Percentiles rank a stretch among this genome's conserved stretches.
Evolutionary conservation across 768 basidiomycete genomes (phyloP).

Genomic region (Termitomyces sp.): DNA sequence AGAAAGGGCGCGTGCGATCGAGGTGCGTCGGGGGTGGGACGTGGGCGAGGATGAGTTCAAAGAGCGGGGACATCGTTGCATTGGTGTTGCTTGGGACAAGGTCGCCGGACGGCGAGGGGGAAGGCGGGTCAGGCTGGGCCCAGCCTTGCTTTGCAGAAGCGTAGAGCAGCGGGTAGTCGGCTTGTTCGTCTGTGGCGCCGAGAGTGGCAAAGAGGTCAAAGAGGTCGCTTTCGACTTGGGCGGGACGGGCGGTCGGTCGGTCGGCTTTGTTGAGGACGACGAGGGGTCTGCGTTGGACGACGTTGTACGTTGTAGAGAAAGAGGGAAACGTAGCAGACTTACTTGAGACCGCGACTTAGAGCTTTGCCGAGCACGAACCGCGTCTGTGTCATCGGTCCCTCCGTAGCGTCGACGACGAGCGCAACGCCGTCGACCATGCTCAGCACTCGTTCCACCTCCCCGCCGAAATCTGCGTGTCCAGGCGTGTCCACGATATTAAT

Average conservation of each 20-base stretch:
- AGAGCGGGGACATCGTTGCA: constrained; percentile 34
- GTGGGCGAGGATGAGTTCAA: constrained; percentile 40
- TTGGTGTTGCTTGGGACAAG: constrained; percentile 9
- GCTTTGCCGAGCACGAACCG: constrained; percentile 46
- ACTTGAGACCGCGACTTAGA: constrained; percentile 35
- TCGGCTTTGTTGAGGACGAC: constrained; percentile 50
- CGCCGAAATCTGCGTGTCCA: constrained; percentile 59
- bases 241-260: constrained; percentile 34
- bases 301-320: not conserved
- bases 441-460: constrained; percentile 55
- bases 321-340: constrained; percentile 9
- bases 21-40: constrained; percentile 35
- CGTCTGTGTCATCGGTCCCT: constrained; percentile 59
- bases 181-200: constrained; percentile 45
- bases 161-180: constrained; percentile 45
- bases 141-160: constrained; percentile 47
- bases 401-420: constrained; percentile 54
- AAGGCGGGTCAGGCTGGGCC: constrained; percentile 28
- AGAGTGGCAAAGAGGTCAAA: constrained; percentile 47
- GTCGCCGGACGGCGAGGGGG: constrained; percentile 3
- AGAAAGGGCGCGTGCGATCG: constrained; percentile 33
- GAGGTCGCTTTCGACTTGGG: constrained; percentile 43
- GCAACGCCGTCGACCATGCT: constrained; percentile 60
- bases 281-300: constrained; percentile 26
- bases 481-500: constrained; percentile 61